Conservation (phyloP, 2,329 filamentous ascomycete species). For the Phialocephala sp. region DNA sequence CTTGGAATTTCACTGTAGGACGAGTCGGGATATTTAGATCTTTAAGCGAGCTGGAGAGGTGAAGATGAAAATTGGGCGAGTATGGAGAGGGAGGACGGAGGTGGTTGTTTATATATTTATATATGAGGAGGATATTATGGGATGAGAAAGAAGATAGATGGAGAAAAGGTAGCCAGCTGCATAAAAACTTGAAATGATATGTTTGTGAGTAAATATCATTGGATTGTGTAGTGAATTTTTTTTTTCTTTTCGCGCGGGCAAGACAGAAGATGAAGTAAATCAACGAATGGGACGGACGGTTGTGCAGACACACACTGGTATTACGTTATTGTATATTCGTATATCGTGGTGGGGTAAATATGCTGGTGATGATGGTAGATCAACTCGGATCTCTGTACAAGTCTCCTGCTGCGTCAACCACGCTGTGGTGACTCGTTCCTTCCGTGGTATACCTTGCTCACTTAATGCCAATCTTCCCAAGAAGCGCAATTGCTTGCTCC, state of each 20-base stretch:
- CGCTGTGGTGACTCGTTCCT: neutral
- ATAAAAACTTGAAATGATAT: no score
- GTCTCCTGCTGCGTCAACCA: neutral
- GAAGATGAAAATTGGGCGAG: no score
- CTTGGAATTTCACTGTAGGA: no score
- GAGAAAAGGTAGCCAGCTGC: no score
- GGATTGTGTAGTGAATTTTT: no score
- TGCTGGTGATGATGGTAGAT: neutral
- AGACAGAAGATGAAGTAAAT: neutral
- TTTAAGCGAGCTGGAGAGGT: no score
- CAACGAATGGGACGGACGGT: neutral
- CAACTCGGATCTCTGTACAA: conserved; percentile 7
- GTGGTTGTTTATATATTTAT: no score
- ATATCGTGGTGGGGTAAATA: neutral
- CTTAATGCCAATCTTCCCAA: neutral
- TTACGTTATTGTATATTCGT: conserved; percentile 1
- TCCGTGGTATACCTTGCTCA: neutral
- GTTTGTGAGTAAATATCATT: no score
- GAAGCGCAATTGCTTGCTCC: conserved; percentile 16
- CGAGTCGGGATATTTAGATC: no score
- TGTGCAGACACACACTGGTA: neutral
- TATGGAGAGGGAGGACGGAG: no score
- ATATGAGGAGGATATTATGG: no score
- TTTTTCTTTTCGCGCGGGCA: neutral
- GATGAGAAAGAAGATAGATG: no score